These are phyloP conservation scores for Fusarium ramigenum DNA, from an alignment of 2,329 filamentous ascomycete genomes.

Conservation along the genomic window DNA sequence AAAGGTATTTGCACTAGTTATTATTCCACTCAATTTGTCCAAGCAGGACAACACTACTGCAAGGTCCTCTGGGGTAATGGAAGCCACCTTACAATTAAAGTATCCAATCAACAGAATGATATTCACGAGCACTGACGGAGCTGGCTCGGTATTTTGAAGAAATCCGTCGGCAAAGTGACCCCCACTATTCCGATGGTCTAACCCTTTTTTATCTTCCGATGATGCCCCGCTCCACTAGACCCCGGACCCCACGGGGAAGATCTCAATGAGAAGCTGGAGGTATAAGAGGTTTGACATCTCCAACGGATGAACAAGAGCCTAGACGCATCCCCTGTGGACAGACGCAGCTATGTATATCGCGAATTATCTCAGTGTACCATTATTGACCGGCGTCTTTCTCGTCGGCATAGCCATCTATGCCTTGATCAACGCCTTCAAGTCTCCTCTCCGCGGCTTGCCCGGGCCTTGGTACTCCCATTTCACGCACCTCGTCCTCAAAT, in stretches of 20 bases:
- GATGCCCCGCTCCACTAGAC: background rate
- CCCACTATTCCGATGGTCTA: background rate
- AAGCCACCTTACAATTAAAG: fast-evolving
- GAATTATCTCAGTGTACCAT: fast-evolving
- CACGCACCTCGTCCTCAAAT: conserved; percentile 10
- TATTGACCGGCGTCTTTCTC: background rate
- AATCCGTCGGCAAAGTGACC: background rate
- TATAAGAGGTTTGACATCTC: background rate
- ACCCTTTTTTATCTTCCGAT: background rate
- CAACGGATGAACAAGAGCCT: fast-evolving
- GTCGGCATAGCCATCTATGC: background rate
- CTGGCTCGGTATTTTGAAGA: background rate
- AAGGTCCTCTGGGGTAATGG: fast-evolving
- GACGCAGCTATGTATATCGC: fast-evolving
- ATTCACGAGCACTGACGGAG: background rate
- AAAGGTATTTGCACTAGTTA: fast-evolving
- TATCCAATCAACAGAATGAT: fast-evolving
- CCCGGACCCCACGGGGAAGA: background rate
- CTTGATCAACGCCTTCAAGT: background rate
- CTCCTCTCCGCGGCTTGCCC: background rate
- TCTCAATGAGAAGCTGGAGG: fast-evolving
- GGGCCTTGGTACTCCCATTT: conserved; percentile 20
- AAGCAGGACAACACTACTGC: background rate
- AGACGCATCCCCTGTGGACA: fast-evolving
- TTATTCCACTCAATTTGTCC: background rate